Conservation (phyloP, 1,284 basidiomycete genomes). For the Ganoderma multipileum region DNA sequence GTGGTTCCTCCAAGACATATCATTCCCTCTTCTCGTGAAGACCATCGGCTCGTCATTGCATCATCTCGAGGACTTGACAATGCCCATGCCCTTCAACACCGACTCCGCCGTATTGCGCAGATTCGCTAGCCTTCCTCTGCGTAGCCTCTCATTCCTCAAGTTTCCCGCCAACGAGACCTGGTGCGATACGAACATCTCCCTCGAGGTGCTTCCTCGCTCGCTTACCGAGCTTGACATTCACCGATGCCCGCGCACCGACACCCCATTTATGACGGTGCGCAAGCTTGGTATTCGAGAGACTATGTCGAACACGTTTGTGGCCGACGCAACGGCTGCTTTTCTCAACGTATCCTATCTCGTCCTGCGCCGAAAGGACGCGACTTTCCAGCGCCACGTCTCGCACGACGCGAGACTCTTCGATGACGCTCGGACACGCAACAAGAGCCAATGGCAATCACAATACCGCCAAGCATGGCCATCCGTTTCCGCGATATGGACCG, state of each 20-base stretch:
- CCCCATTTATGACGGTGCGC: not conserved
- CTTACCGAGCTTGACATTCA: not conserved
- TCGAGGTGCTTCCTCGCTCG: not conserved
- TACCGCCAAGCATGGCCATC: not conserved
- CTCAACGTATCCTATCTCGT: not conserved
- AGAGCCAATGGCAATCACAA: not conserved
- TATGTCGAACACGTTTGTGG: not conserved
- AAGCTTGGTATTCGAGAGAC: not conserved
- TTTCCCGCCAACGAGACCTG: not conserved
- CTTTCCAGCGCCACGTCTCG: not conserved
- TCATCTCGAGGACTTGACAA: not conserved
- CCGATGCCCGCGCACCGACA: not conserved
- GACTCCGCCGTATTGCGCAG: not conserved
- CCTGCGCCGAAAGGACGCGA: not conserved
- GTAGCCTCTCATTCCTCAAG: not conserved
- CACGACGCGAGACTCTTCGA: not conserved
- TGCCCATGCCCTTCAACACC: not conserved
- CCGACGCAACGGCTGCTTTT: not conserved
- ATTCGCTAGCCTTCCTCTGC: not conserved
- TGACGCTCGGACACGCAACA: not conserved
- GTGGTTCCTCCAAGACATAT: slow-evolving; percentile 1
- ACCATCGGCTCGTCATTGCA: not conserved
- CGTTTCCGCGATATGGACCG: not conserved
- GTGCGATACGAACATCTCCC: not conserved
- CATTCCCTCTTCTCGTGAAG: not conserved